Evolutionary conservation across 2,329 filamentous ascomycete genomes (phyloP).

Genomic region (Fusarium pseudonygamai): DNA sequence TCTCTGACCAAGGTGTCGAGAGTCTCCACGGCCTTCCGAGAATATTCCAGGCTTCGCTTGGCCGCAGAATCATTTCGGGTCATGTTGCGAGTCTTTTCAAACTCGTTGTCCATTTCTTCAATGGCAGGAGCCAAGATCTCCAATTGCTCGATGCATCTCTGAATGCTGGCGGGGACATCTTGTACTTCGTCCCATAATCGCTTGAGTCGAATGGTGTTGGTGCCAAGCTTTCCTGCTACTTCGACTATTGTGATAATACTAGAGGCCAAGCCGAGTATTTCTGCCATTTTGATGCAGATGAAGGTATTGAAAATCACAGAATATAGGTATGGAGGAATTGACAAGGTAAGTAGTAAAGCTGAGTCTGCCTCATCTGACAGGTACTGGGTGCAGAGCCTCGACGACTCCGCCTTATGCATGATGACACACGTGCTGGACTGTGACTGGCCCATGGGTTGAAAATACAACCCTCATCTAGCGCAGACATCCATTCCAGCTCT

Average conservation of each 20-base stretch:
- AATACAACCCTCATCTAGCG: background rate
- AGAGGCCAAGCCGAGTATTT: conserved; percentile 16
- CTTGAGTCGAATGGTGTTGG: conserved; percentile 13
- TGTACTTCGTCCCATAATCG: conserved; percentile 29
- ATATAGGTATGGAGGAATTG: background rate
- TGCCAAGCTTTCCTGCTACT: conserved; percentile 23
- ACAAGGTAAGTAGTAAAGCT: background rate
- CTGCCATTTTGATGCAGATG: conserved; percentile 16
- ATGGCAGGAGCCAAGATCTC: background rate
- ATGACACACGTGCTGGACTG: background rate
- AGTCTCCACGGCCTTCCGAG: background rate
- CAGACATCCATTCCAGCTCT: background rate
- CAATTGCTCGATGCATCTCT: background rate
- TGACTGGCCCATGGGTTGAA: background rate
- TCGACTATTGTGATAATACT: conserved; percentile 27
- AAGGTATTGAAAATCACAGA: too few species aligned
- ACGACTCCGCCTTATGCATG: background rate
- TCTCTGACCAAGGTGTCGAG: background rate
- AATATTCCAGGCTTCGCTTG: conserved; percentile 14
- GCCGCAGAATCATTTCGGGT: background rate
- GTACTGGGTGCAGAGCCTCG: background rate
- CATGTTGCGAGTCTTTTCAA: background rate
- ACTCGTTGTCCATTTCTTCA: conserved; percentile 13
- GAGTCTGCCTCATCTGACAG: background rate
- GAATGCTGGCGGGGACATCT: conserved; percentile 6